Base-by-base conservation (phyloP, 176 grass and related monocot species). In the Oryza glumipatula region DNA sequence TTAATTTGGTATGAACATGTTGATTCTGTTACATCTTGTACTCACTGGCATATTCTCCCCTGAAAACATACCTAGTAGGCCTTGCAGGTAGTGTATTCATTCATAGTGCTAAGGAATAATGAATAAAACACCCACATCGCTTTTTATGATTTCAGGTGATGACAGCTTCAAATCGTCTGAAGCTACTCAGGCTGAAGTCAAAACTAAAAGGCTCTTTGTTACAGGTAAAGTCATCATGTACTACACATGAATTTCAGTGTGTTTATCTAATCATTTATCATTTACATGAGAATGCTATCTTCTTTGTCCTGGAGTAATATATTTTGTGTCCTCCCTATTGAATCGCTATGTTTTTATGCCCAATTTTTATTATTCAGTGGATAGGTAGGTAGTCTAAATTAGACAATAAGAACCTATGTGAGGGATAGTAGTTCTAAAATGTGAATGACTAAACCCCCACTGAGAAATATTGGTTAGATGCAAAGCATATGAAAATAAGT, bases 181-280 rank as follows among this genome's bases (percentile, higher is more conserved):
- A 85, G 73, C 75, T 86, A 88, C 77, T 85, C 49, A 71, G 35
- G 22, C 83, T 11, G 74, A 86, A 74, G 74, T 95, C 30, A 98
- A 89, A 88, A 95, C 91, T 44, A 98, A 95, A 93, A 90, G 95
- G 80, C 89, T 98, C 68, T 98, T 98, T 85, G 91, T 98, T 66
- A 98, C 93, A 74, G 93, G 95, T 97, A 84, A 92, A 69, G 9
- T 38, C 43, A 48, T 10, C 36, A 16, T 64, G 17, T 65, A 56
- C 44, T 43, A 11, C 61, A 2, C 33, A 73, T 61, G 43, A 6
- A 54, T 72, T 76, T 83, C 24, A 74, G 23, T 45, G 78, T 45
- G 30, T 78, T 84, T 83, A 6, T 69, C 83, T 83, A n/a, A 75
- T 76, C 65, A 90, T 76, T 23, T 67, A 73, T 43, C 13, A 68